These are phyloP conservation scores for Pinus albicaulis DNA, from an alignment of 75 land plant genomes.

Conservation along the genomic window DNA sequence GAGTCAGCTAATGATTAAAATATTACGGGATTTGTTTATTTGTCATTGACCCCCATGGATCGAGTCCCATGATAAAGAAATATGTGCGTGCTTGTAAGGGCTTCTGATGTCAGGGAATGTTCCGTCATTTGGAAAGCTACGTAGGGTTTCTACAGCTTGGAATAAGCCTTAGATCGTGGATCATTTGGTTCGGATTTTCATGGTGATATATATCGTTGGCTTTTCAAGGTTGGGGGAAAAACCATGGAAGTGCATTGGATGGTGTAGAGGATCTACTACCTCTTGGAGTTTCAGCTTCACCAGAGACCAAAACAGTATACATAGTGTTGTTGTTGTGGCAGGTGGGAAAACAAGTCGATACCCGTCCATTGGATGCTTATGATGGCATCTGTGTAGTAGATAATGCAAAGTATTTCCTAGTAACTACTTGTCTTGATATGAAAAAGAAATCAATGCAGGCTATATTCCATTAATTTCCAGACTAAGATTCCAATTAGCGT, in stretches of 20 bases:
- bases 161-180: background rate
- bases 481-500: constrained; percentile 56
- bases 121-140: no score
- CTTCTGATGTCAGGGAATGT: no score
- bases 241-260: no score
- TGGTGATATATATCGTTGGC: background rate
- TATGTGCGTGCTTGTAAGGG: no score
- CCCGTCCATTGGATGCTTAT: constrained; percentile 98
- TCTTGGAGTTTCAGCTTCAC: no score
- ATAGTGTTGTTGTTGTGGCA: constrained; percentile 76
- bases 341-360: constrained; percentile 97
- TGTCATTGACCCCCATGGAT: no score
- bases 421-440: constrained; percentile 87
- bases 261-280: no score
- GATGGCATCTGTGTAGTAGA: constrained; percentile 98
- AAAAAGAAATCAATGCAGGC: constrained; percentile 90
- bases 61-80: no score
- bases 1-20: no score
- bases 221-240: no score
- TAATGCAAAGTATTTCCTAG: constrained; percentile 96
- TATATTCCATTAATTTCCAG: constrained; percentile 88
- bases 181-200: background rate
- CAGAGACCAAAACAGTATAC: no score
- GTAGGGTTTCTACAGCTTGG: background rate
- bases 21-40: no score